Percentiles rank a stretch among this genome's conserved stretches.
Evolutionary conservation across 495 filamentous ascomycete species (phyloP).

Genomic region (Acidomyces sp.): DNA sequence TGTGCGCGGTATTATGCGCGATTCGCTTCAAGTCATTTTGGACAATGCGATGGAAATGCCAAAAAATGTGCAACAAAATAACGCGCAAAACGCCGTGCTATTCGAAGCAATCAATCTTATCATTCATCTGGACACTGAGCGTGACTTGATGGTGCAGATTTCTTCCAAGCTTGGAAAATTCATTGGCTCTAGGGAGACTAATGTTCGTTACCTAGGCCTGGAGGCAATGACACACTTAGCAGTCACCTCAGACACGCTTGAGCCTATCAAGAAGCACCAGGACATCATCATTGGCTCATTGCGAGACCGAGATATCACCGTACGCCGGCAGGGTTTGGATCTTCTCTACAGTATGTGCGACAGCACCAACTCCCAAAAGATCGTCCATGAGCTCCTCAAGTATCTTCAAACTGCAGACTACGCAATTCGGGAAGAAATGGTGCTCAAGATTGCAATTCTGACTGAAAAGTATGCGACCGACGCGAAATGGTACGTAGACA

Average conservation of each 20-base stretch:
- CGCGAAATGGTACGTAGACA: conserved; percentile 98
- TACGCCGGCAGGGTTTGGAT: conserved; percentile 88
- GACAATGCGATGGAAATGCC: conserved; percentile 82
- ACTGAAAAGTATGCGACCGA: conserved; percentile 98
- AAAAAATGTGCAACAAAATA: conserved; percentile 99
- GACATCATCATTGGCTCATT: conserved; percentile 88
- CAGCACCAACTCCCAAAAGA: conserved; percentile 73
- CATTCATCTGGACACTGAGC: conserved; percentile 96
- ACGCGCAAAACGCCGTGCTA: conserved; percentile 93
- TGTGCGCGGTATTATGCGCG: conserved; percentile 80
- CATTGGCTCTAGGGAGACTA: conserved; percentile 92
- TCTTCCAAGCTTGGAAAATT: conserved; percentile 90
- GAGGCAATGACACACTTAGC: conserved; percentile 99
- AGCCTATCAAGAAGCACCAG: conserved; percentile 97
- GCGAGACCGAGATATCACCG: conserved; percentile 92
- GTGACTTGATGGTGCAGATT: conserved; percentile 90
- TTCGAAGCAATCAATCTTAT: conserved; percentile 99
- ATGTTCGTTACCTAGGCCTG: conserved; percentile 90
- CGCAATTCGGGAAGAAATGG: conserved; percentile 86
- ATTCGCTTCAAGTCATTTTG: conserved; percentile 80
- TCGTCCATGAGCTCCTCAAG: conserved; percentile 84
- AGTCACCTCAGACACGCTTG: conserved; percentile 83
- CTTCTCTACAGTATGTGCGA: conserved; percentile 99
- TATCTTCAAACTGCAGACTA: conserved; percentile 96
- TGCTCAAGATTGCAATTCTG: conserved; percentile 93